Evolutionary conservation across 2,329 filamentous ascomycete genomes (phyloP), one percentile per base, ranked within the genome.

Genomic region (Mollisiaceae sp.): DNA sequence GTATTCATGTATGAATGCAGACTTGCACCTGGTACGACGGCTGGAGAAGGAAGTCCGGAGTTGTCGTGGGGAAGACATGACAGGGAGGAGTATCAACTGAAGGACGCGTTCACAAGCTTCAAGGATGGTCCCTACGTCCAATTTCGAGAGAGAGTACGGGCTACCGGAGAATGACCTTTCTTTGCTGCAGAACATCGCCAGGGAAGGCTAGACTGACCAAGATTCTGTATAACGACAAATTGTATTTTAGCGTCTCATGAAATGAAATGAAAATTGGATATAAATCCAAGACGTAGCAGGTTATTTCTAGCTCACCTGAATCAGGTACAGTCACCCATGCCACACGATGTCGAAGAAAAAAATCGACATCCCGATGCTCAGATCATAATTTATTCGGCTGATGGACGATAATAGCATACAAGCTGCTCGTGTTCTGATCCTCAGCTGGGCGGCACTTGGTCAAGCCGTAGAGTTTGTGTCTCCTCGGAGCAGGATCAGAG

Each of bases 51-150:
- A 27, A n/a, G 55, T 8, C 55, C 55, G 15, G 79, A 78, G 35
- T 73, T 80, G 8, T 85, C 83, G 73, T 84, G 79, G 79, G 87
- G 87, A 0, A 80, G 87, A 56, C 82, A 87, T 63, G 80, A 83
- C 57, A 74, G 73, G 22, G 78, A 74, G 1, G 91, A 93, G 81
- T 91, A 88, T 76, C 89, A 92, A 79, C 79, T 92, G 64, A 78
- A 84, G 60, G 91, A 93, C 75, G 89, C 86, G 20, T 93, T 93
- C 77, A 91, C 90, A 39, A 91, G 89, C 71, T 81, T 85, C 71
- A 93, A 92, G 80, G 84, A 90, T 72, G 90, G 91, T 0, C 87
- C 89, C 0, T 82, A 91, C 78, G 80, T 92, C 63, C 86, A 91
- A 78, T 89, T 90, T 72, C 75, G 79, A 73, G 79, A 66, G 69